phyloP scores from a whole-genome alignment of 148 eudicot species.

The Rhododendron mucronatum region DNA sequence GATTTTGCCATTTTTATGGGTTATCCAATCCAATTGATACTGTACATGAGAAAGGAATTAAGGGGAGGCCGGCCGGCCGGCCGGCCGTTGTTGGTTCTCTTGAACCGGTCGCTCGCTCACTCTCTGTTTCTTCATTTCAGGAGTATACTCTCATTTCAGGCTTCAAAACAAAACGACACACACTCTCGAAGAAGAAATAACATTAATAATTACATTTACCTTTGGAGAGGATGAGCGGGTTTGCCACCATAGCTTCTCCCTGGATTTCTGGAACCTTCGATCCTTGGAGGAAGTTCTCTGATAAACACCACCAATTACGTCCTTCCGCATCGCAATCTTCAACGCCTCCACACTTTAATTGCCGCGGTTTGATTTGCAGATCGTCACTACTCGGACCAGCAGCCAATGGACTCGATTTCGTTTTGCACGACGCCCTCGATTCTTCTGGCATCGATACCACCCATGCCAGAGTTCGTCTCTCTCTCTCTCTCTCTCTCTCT shows the following conservation, averaged over 20 bases:
- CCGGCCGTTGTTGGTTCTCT: neutral
- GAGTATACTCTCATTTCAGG: neutral
- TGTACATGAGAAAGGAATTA: too few relatives aligned
- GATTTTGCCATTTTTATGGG: too few relatives aligned
- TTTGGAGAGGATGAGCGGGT: conserved; percentile 6
- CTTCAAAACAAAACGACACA: neutral
- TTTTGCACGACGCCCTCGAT: conserved; percentile 64
- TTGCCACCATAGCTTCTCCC: conserved; percentile 13
- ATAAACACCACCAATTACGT: neutral
- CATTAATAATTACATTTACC: neutral
- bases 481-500: neutral
- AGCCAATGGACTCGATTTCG: conserved; percentile 39
- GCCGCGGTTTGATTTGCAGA: conserved; percentile 23
- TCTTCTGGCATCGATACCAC: conserved; percentile 50
- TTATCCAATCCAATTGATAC: too few relatives aligned
- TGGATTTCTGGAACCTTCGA: conserved; percentile 27
- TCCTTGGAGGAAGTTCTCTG: neutral
- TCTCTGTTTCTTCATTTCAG: neutral
- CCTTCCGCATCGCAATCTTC: neutral
- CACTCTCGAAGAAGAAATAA: too few relatives aligned
- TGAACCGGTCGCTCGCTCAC: too few relatives aligned
- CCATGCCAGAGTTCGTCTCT: conserved; percentile 45
- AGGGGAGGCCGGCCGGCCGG: too few relatives aligned
- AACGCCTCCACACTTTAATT: conserved; percentile 4
- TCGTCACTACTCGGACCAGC: conserved; percentile 22